Evolutionary conservation across 495 filamentous ascomycete genomes (phyloP).

Genomic region (Thermothielavioides terrestris): DNA sequence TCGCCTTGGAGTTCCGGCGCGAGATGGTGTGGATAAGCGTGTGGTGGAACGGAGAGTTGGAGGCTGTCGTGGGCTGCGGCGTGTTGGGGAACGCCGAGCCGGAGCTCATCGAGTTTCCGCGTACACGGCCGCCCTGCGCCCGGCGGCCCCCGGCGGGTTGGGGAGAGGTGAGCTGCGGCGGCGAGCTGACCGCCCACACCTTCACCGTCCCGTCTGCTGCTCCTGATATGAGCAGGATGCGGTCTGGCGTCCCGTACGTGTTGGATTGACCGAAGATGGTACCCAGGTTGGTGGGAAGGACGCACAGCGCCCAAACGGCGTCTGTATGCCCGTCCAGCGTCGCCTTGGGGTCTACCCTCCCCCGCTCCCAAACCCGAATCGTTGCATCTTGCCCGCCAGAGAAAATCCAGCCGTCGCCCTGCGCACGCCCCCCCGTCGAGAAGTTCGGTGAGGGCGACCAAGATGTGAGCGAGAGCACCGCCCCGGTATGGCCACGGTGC

Average conservation of each 20-base stretch:
- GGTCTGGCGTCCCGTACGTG: constrained; percentile 66
- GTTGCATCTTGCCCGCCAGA: constrained; percentile 93
- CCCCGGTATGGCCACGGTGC: constrained; percentile 81
- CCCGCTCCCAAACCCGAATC: constrained; percentile 88
- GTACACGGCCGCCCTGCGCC: constrained; percentile 68
- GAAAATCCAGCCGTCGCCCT: constrained; percentile 94
- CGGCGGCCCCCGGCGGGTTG: constrained; percentile 51
- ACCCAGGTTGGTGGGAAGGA: constrained; percentile 76
- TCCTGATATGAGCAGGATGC: constrained; percentile 83
- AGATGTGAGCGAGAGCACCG: constrained; percentile 80
- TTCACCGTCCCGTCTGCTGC: constrained; percentile 86
- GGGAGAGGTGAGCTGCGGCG: constrained; percentile 74
- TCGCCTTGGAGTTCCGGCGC: constrained; percentile 57
- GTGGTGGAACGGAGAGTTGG: constrained; percentile 48
- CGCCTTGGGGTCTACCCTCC: constrained; percentile 88
- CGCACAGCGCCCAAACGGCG: constrained; percentile 90
- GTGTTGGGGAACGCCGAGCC: constrained; percentile 83
- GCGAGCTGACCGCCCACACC: constrained; percentile 91
- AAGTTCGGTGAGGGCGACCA: constrained; percentile 79
- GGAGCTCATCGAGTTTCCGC: constrained; percentile 83
- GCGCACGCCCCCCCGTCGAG: constrained; percentile 73
- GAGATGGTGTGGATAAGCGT: constrained; percentile 76
- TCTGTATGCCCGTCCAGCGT: constrained; percentile 92
- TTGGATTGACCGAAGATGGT: constrained; percentile 64
- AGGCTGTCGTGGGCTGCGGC: constrained; percentile 77